Conservation (phyloP, 2,329 filamentous ascomycete species). For the Arthrobotrys musiformis region DNA sequence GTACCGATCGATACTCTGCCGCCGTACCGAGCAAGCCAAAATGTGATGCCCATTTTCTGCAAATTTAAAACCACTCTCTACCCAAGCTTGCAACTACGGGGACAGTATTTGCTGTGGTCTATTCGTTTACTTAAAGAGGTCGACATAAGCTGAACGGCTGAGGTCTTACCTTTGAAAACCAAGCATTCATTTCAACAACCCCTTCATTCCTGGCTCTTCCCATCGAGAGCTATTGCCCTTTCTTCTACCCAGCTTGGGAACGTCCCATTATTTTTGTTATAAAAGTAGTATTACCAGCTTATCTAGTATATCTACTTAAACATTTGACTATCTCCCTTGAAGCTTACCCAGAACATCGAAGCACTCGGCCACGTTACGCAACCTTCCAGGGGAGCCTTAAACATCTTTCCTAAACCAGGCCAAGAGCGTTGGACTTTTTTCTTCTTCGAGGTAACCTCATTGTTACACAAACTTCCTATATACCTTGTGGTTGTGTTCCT, state of each 20-base stretch:
- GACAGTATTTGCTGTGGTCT: neutral
- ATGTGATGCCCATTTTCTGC: slow-evolving; percentile 17
- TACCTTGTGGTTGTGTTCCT: neutral
- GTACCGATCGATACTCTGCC: slow-evolving; percentile 7
- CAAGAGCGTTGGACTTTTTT: neutral
- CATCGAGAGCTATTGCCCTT: neutral
- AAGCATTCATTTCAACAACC: slow-evolving; percentile 27
- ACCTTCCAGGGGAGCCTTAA: neutral
- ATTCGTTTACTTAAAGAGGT: slow-evolving; percentile 19
- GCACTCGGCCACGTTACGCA: slow-evolving; percentile 1
- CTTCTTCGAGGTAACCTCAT: neutral
- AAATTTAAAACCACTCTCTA: slow-evolving; percentile 12
- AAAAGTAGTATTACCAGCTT: neutral
- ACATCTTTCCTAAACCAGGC: slow-evolving; percentile 3
- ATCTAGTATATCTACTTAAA: slow-evolving; percentile 2
- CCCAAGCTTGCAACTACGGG: neutral
- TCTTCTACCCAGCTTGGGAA: neutral
- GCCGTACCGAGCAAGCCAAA: neutral
- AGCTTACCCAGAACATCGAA: neutral
- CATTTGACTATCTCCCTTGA: neutral
- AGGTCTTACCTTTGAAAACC: slow-evolving; percentile 14
- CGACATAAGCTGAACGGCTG: slow-evolving; percentile 9
- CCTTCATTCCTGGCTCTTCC: slow-evolving; percentile 21
- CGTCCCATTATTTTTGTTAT: slow-evolving; percentile 8
- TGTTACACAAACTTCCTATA: neutral